A percentile compares a stretch with the other conserved stretches of the same genome.
Evolutionary conservation across 768 basidiomycete species (phyloP).

Genomic region (Mycena vulgaris): DNA sequence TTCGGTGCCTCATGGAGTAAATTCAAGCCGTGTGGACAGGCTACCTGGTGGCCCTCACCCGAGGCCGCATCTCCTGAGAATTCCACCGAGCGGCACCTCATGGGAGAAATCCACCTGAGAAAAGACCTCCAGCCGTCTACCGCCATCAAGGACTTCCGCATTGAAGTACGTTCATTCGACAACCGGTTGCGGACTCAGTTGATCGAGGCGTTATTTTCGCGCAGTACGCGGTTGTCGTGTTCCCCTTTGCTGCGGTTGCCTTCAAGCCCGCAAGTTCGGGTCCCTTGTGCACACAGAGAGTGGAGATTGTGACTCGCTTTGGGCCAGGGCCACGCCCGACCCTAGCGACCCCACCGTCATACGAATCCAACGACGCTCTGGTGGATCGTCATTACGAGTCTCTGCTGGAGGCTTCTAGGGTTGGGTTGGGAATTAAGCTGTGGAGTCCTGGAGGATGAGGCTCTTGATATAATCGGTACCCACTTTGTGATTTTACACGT

Average conservation of each 20-base stretch:
- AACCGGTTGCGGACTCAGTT: background rate
- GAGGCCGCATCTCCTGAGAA: background rate
- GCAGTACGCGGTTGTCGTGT: conserved; percentile 30
- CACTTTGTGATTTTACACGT: too few relatives aligned
- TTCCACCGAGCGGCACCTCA: conserved; percentile 19
- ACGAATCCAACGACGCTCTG: background rate
- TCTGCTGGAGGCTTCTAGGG: background rate
- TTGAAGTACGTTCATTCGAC: conserved; percentile 33
- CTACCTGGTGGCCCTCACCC: conserved; percentile 29
- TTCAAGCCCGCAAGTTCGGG: conserved; percentile 3
- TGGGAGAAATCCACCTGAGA: conserved; percentile 26
- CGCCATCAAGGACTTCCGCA: conserved; percentile 6
- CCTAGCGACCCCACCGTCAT: background rate
- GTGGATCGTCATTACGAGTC: conserved; percentile 15
- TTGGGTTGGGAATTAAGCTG: background rate
- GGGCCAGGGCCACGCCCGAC: conserved; percentile 20
- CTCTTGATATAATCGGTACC: too few relatives aligned
- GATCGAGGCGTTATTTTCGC: background rate
- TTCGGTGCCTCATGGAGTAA: background rate
- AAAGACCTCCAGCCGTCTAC: conserved; percentile 26
- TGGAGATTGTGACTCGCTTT: conserved; percentile 32
- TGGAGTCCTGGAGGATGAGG: background rate
- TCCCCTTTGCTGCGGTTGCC: conserved; percentile 21
- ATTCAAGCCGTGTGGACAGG: conserved; percentile 26
- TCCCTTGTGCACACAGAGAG: conserved; percentile 22